phyloP scores from a whole-genome alignment of 306 rosid species.

The Senna tora region DNA sequence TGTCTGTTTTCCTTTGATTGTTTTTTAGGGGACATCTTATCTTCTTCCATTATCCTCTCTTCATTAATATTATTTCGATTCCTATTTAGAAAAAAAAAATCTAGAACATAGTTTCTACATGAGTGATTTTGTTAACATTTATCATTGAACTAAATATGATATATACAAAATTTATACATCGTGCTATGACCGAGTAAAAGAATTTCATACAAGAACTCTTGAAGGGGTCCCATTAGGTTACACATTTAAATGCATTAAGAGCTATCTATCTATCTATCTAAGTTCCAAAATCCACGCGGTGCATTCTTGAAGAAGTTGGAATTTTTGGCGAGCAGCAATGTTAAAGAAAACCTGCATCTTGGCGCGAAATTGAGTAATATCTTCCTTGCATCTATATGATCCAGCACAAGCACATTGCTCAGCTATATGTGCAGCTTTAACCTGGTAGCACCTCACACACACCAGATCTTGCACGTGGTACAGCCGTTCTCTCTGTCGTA shows the following conservation, averaged over 20 bases:
- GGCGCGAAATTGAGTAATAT: constrained; percentile 45
- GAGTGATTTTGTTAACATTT: no score
- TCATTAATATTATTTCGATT: no score
- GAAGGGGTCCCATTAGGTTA: no score
- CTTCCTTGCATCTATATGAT: constrained; percentile 77
- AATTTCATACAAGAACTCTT: no score
- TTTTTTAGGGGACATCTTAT: no score
- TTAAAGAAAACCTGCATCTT: constrained; percentile 69
- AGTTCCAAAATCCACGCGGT: constrained; percentile 79
- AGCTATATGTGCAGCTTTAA: constrained; percentile 84
- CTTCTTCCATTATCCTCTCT: no score
- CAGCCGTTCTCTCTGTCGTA: constrained; percentile 79
- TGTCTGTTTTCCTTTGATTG: no score
- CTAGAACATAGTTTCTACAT: no score
- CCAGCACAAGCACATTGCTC: constrained; percentile 89
- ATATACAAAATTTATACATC: no score
- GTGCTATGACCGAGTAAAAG: no score
- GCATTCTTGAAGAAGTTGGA: constrained; percentile 78
- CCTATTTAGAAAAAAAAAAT: no score
- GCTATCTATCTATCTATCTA: constrained; percentile 37
- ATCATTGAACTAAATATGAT: no score
- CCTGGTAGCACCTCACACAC: constrained; percentile 69
- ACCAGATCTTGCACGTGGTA: constrained; percentile 87
- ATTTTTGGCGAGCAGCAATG: constrained; percentile 77
- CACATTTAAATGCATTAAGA: neutral